Percentiles rank a stretch among this genome's conserved stretches.
Evolutionary conservation across 805 yeast species (phyloP).

Genomic region (Saturnispora ahearnii): DNA sequence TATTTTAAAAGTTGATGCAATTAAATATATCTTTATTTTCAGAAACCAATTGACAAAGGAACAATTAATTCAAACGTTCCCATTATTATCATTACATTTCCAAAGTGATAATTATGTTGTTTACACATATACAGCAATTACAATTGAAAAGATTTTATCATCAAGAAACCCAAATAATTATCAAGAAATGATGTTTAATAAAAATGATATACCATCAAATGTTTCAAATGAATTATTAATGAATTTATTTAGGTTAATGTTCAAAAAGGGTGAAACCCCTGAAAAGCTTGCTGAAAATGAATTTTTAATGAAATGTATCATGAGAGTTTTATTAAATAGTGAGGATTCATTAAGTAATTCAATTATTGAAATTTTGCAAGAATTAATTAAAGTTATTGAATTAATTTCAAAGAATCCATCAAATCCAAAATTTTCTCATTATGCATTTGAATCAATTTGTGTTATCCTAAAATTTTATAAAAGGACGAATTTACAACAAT

Average conservation of each 20-base stretch:
- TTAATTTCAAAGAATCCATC: conserved; percentile 84
- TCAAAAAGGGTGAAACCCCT: conserved; percentile 54
- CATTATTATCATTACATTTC: conserved; percentile 66
- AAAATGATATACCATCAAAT: conserved; percentile 57
- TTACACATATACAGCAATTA: conserved; percentile 87
- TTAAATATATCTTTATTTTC: conserved; percentile 80
- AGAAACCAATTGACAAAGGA: conserved; percentile 87
- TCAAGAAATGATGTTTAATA: conserved; percentile 54
- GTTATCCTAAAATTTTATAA: conserved; percentile 50
- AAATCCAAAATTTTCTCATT: conserved; percentile 89
- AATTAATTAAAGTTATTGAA: conserved; percentile 58
- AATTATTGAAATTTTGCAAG: conserved; percentile 44
- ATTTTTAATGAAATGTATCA: conserved; percentile 78
- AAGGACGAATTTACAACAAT: conserved; percentile 26
- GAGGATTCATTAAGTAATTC: conserved; percentile 51
- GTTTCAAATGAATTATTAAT: conserved; percentile 53
- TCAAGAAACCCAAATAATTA: conserved; percentile 54
- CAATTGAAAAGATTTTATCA: conserved; percentile 80
- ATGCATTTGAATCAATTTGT: conserved; percentile 80
- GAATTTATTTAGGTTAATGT: conserved; percentile 58
- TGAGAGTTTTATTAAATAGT: conserved; percentile 70
- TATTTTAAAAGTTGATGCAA: conserved; percentile 83
- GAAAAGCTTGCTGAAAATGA: conserved; percentile 94
- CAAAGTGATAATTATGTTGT: conserved; percentile 64
- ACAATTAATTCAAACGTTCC: conserved; percentile 72